These are phyloP conservation scores for Limnanthes douglasii DNA, from an alignment of 345 rosid species.

Conservation along the genomic window DNA sequence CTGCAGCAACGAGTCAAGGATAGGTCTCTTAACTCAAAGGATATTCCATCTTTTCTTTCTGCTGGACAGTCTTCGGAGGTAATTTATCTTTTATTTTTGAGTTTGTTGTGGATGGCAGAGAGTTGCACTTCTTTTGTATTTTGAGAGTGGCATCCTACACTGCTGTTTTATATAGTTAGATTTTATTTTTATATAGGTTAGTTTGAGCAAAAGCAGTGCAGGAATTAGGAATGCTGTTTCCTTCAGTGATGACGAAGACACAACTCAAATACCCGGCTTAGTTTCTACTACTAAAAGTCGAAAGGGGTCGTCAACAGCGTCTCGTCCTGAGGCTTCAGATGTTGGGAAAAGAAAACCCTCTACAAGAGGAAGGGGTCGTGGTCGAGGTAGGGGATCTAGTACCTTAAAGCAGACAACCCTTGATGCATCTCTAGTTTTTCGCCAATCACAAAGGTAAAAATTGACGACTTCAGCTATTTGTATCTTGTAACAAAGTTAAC, in stretches of 20 bases:
- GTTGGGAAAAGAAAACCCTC: conserved; percentile 47
- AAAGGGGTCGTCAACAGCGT: conserved; percentile 33
- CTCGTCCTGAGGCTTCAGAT: conserved; percentile 24
- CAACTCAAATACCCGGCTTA: conserved; percentile 29
- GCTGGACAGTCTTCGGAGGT: conserved; percentile 50
- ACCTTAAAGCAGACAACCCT: conserved; percentile 85
- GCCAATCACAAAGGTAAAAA: conserved; percentile 61
- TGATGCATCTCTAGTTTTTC: conserved; percentile 53
- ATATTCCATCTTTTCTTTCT: conserved; percentile 31
- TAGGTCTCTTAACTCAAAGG: conserved; percentile 48
- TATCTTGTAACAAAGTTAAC: neutral
- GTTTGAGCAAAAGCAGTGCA: conserved; percentile 26
- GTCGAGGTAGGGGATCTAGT: conserved; percentile 44
- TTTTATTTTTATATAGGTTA: conserved; percentile 24
- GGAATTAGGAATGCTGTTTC: conserved; percentile 46
- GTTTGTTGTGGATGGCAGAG: conserved; percentile 5
- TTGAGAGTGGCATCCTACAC: neutral
- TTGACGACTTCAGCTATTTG: neutral
- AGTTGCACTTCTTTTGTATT: conserved; percentile 1
- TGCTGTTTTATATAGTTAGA: too few relatives aligned
- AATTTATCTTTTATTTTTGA: conserved; percentile 7
- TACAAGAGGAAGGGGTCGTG: conserved; percentile 81
- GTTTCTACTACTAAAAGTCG: conserved; percentile 38
- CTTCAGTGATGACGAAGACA: conserved; percentile 91
- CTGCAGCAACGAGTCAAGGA: conserved; percentile 80